These are phyloP conservation scores for Myriosclerotinia scirpicola DNA, from an alignment of 2,329 filamentous ascomycete genomes.

Conservation along the genomic window DNA sequence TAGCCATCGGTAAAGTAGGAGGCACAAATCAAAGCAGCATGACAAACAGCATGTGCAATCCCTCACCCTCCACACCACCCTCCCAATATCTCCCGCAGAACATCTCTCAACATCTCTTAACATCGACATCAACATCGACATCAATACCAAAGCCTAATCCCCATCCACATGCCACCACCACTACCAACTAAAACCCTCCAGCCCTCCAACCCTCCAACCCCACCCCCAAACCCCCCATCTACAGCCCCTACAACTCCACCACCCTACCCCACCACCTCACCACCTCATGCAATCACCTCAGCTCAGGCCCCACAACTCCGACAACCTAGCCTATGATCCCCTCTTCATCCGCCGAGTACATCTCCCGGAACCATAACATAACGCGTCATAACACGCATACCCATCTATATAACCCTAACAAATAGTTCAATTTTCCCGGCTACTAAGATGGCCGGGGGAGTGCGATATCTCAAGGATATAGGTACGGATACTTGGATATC, in stretches of 20 bases:
- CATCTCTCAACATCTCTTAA: constrained; percentile 44
- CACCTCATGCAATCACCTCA: constrained; percentile 50
- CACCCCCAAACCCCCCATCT: constrained; percentile 36
- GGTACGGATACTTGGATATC: constrained; percentile 62
- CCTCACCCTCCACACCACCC: background rate
- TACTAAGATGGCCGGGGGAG: constrained; percentile 48
- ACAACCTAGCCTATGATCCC: constrained; percentile 66
- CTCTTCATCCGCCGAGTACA: constrained; percentile 31
- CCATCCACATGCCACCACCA: constrained; percentile 51
- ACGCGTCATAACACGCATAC: constrained; percentile 58
- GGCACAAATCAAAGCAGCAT: constrained; percentile 54
- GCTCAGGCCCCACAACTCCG: constrained; percentile 72
- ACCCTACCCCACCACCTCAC: constrained; percentile 45
- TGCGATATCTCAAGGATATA: constrained; percentile 45
- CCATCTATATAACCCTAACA: constrained; percentile 67
- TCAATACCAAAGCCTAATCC: constrained; percentile 56
- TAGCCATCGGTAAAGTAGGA: constrained; percentile 48
- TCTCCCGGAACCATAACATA: constrained; percentile 45
- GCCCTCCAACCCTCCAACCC: constrained; percentile 60
- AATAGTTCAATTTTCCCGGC: constrained; percentile 73
- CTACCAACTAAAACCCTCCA: constrained; percentile 66
- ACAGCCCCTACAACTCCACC: constrained; percentile 45
- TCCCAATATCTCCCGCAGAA: constrained; percentile 62
- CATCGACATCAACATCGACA: constrained; percentile 56
- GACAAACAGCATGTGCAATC: constrained; percentile 46